Base-by-base conservation (phyloP, 2,329 filamentous ascomycete genomes). In the Cercospora zeina region DNA sequence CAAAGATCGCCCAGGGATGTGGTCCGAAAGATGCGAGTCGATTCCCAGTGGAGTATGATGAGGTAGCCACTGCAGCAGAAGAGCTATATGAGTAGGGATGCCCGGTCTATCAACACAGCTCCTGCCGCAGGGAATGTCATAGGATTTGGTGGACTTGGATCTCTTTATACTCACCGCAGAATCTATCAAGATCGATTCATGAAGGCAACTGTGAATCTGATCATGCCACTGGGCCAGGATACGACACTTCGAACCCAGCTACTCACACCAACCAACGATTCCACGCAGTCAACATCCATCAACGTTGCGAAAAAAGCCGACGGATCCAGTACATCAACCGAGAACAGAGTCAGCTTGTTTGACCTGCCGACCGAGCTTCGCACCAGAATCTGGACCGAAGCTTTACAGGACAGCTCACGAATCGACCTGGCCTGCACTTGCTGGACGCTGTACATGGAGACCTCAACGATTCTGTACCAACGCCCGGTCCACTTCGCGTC, bases 401-500 rank as follows among this genome's bases (percentile, higher is more conserved):
- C 27, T 2, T 11, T 47, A 9, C 30, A 13, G 14, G 21, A 21
- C 24, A 49, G 30, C 30, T 10, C 27, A 33, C n/a, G 53, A 31
- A 45, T 63, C n/a, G 36, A 59, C 6, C 21, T 71, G 16, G 51
- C 71, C 19, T 61, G 16, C 39, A 62, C 66, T 31, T 67, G 65
- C 56, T 59, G 54, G 10, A 64, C 67, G 42, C 54, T 70, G 54
- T 59, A 65, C 58, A 71, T 68, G 67, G 69, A 73, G 62, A 60
- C 65, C 34, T 63, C 63, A 39, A 24, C 67, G 9, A 58, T 60
- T n/a, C 59, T 68, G 3, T 69, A 67, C 47, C 64, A 69, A 51
- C 70, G 68, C 1, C 65, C 64, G 1, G 36, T 67, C 53, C 64
- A 47, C 42, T 70, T 72, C 58, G 30, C 64, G 9, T 72, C 70